Percentiles rank a stretch among this genome's conserved stretches.
These are phyloP conservation scores for Herpetospermum pedunculosum DNA, from an alignment of 306 rosid species.

Conservation along the genomic window DNA sequence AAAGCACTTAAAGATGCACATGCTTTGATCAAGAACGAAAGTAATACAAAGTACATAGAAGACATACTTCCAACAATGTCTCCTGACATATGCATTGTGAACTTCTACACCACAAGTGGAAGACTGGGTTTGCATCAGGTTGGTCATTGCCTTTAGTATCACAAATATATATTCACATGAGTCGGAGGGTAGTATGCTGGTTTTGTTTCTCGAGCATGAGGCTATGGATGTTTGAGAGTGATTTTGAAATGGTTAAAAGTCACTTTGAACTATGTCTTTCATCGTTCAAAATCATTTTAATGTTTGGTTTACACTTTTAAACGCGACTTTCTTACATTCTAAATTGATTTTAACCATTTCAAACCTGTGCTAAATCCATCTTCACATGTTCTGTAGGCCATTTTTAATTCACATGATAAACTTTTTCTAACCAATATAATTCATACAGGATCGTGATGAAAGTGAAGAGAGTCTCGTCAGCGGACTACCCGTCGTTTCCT, in stretches of 20 bases:
- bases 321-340: no score
- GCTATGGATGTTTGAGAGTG: no score
- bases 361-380: no score
- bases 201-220: not conserved
- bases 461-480: slow-evolving; percentile 31
- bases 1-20: slow-evolving; percentile 34
- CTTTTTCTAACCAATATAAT: not conserved
- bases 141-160: not conserved
- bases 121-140: slow-evolving; percentile 71
- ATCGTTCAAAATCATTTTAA: no score
- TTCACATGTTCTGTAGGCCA: not conserved
- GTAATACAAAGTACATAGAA: slow-evolving; percentile 13
- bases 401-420: not conserved
- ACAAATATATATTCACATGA: not conserved
- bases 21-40: slow-evolving; percentile 17
- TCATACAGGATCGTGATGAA: slow-evolving; percentile 55
- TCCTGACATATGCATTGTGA: slow-evolving; percentile 57
- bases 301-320: no score
- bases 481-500: slow-evolving; percentile 58
- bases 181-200: no score
- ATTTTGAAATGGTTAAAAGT: no score
- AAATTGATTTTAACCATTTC: no score
- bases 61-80: slow-evolving; percentile 41
- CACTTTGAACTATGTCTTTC: no score
- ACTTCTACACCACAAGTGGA: slow-evolving; percentile 46